These are phyloP conservation scores for Gaultheria prostrata DNA, from an alignment of 148 eudicot genomes.

Conservation along the genomic window DNA sequence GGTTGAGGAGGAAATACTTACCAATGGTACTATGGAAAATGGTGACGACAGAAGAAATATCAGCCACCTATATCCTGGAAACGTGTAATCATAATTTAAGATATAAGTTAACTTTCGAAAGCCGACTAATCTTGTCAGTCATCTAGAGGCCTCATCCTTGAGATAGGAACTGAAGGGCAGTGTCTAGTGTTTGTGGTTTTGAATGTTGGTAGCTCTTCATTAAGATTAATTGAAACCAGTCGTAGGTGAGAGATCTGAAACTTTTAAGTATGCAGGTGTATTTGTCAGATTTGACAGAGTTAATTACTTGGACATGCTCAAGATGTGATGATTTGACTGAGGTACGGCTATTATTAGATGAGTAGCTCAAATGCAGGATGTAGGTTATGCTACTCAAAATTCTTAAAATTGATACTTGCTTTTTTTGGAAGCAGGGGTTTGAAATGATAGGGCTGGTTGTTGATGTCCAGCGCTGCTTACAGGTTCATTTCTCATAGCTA, in stretches of 20 bases:
- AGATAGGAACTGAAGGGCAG: background rate
- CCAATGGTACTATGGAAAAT: background rate
- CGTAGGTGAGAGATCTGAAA: background rate
- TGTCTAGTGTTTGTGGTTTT: conserved; percentile 1
- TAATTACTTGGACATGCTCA: conserved; percentile 88
- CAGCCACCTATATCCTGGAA: background rate
- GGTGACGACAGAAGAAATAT: background rate
- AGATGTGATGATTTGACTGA: conserved; percentile 75
- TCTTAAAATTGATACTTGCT: conserved; percentile 10
- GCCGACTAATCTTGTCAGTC: background rate
- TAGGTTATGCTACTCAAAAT: background rate
- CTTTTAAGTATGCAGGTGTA: conserved; percentile 56
- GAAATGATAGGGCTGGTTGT: conserved; percentile 86
- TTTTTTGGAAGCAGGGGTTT: conserved; percentile 62
- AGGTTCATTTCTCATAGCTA: conserved; percentile 37
- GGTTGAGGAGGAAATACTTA: background rate
- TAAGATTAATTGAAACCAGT: background rate
- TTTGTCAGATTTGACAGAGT: conserved; percentile 83
- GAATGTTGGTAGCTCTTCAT: background rate
- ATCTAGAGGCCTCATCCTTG: background rate
- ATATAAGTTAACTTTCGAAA: background rate
- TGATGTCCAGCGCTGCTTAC: conserved; percentile 81
- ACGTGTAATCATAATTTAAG: background rate
- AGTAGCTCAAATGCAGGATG: background rate
- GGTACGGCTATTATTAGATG: conserved; percentile 35